Percentiles rank a stretch among this genome's conserved stretches.
Conservation (phyloP, 441 rosid species). For the Omphalea diandra region DNA sequence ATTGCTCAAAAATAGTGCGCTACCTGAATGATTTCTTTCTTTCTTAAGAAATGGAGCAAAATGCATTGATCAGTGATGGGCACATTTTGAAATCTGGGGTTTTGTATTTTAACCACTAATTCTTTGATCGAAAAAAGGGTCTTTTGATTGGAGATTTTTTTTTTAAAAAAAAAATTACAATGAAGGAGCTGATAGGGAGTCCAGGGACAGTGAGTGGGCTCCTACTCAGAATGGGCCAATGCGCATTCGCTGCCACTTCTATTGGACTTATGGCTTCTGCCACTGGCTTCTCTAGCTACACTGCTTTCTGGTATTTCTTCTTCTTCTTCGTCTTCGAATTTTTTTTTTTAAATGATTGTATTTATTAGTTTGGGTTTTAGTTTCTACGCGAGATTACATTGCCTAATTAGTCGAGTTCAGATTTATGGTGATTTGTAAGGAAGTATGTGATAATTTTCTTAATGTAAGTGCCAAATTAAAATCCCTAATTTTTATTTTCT, state of each 20-base stretch:
- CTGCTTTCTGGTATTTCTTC: constrained; percentile 74
- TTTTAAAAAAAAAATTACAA: too few species aligned
- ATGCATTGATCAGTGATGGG: too few species aligned
- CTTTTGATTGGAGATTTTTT: constrained; percentile 6
- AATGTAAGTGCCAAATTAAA: neutral
- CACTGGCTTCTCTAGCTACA: constrained; percentile 57
- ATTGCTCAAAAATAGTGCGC: too few species aligned
- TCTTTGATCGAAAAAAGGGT: constrained; percentile 11
- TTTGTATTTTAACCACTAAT: too few species aligned
- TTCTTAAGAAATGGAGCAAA: too few species aligned
- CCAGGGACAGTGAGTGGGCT: constrained; percentile 83
- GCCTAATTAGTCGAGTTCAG: neutral
- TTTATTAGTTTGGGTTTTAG: neutral
- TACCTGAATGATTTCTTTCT: too few species aligned
- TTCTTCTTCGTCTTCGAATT: neutral
- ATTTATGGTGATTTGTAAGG: neutral
- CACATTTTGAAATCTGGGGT: too few species aligned
- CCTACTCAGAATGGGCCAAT: constrained; percentile 68
- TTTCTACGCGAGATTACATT: neutral
- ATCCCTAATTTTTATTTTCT: neutral
- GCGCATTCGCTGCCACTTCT: constrained; percentile 72
- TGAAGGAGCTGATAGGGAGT: constrained; percentile 83
- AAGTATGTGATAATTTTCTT: too few species aligned
- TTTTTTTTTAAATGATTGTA: neutral
- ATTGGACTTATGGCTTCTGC: constrained; percentile 75